phyloP scores from a whole-genome alignment of 805 yeast genomes.

The Myxozyma geophila region DNA sequence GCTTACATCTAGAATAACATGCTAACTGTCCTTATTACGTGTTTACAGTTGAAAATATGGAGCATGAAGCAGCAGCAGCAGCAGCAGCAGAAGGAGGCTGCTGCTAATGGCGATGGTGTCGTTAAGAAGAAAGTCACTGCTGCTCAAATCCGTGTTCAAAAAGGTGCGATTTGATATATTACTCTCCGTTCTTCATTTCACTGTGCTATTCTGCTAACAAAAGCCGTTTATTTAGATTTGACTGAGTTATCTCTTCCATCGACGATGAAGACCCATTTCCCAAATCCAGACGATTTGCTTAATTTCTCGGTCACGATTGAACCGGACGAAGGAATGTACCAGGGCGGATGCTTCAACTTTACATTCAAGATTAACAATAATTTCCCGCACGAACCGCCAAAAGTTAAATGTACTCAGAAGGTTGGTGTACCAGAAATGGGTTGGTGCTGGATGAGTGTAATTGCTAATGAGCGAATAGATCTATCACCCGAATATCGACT shows the following conservation, averaged over 20 bases:
- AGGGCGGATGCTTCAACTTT: conserved; percentile 71
- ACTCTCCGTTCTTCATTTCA: no score
- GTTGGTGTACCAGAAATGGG: conserved; percentile 16
- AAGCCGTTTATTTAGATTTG: conserved; percentile 49
- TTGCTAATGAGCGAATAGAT: conserved; percentile 50
- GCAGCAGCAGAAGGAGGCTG: conserved; percentile 48
- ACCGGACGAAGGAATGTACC: conserved; percentile 77
- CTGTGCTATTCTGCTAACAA: no score
- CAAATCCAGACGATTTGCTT: conserved; percentile 62
- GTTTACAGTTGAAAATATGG: conserved; percentile 58
- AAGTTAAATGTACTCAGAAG: conserved; percentile 52
- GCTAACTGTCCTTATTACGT: no score
- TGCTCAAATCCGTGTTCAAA: conserved; percentile 77
- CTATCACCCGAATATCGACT: conserved; percentile 92
- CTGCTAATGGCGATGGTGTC: conserved; percentile 39
- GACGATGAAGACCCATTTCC: conserved; percentile 57
- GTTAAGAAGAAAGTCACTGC: conserved; percentile 52
- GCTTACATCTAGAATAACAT: no score
- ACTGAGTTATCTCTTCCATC: conserved; percentile 68
- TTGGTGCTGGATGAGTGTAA: background rate
- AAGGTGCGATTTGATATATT: conserved; percentile 41
- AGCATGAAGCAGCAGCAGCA: conserved; percentile 62
- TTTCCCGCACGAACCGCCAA: conserved; percentile 93
- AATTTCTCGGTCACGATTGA: conserved; percentile 59
- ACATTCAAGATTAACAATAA: conserved; percentile 66